A percentile compares a stretch with the other conserved stretches of the same genome.
phyloP scores from a whole-genome alignment of 2,329 filamentous ascomycete species.

The Diaporthe nobilis region DNA sequence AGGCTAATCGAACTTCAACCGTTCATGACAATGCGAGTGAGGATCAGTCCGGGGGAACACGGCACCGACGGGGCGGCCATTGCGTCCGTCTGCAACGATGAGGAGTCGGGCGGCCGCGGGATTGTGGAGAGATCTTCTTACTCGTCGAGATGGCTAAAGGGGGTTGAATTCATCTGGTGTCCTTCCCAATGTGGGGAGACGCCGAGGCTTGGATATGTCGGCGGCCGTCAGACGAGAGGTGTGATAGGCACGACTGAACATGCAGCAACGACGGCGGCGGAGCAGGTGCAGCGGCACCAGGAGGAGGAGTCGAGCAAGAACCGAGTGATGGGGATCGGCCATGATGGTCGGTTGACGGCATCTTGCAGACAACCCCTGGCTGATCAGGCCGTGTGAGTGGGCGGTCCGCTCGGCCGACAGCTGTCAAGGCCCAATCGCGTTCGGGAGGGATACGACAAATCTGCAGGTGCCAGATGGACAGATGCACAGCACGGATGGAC shows the following conservation, averaged over 20 bases:
- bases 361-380: constrained; percentile 22
- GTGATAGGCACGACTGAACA: constrained; percentile 10
- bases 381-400: background rate
- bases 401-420: constrained; percentile 29
- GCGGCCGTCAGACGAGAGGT: constrained; percentile 1
- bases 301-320: background rate
- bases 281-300: background rate
- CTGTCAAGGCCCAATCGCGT: background rate
- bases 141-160: background rate
- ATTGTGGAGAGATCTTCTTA: background rate
- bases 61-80: background rate
- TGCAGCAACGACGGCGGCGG: background rate
- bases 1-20: constrained; percentile 3
- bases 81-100: background rate
- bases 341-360: constrained; percentile 29
- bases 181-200: constrained; percentile 24
- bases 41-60: too few relatives aligned
- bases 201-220: constrained; percentile 13
- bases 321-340: background rate
- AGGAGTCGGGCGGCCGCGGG: constrained; percentile 31
- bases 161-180: background rate
- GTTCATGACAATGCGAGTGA: constrained; percentile 6
- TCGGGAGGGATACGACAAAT: constrained; percentile 4
- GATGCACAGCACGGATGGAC: constrained; percentile 2
- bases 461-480: constrained; percentile 6